Evolutionary conservation across 495 filamentous ascomycete genomes (phyloP), one percentile per base, ranked within the genome.

Genomic region (Pseudomonodictys pantanalensis): DNA sequence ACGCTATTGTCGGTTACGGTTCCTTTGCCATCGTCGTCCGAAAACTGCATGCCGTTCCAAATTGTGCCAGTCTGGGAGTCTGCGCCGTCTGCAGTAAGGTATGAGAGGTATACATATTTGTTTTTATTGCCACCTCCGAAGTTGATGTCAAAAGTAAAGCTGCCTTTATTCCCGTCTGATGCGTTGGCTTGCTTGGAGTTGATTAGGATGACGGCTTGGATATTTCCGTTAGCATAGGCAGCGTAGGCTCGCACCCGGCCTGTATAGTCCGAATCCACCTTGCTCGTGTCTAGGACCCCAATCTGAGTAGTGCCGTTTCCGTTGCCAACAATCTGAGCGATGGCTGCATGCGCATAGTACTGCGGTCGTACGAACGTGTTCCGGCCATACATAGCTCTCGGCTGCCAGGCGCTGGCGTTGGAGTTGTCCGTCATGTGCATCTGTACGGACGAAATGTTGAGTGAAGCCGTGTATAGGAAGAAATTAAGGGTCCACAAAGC

Each of bases 341-440:
- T 69, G 28, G 72, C 74, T 23, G 64, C 74, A 52, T 69, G 62
- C 44, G 67, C 71, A 48, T 75, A 75, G 60, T 76, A 76, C n/a
- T 64, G 18, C 2, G 72, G 68, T 0, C 71, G 68, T 0, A 74
- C 69, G 32, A 65, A 65, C 2, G 72, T 68, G n/a, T 41, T 60
- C 1, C 23, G 58, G 17, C 58, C 66, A 30, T 70, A 65, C 53
- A 62, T 59, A 3, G 46, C 2, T 11, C 65, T 59, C 9, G 73
- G 73, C 51, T 69, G 66, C 73, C 73, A 76, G 11, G 73, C 65
- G 46, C 43, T 52, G 0, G 68, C 68, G 58, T 64, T 68, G 8
- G 68, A 71, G 64, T 71, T 72, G 55, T 71, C 68, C 15, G 70
- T 74, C 72, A 75, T 75, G 68, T 75, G 73, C 59, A 73, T 61